Base-by-base conservation (phyloP, 2,329 filamentous ascomycete species). In the Fusarium clavum region DNA sequence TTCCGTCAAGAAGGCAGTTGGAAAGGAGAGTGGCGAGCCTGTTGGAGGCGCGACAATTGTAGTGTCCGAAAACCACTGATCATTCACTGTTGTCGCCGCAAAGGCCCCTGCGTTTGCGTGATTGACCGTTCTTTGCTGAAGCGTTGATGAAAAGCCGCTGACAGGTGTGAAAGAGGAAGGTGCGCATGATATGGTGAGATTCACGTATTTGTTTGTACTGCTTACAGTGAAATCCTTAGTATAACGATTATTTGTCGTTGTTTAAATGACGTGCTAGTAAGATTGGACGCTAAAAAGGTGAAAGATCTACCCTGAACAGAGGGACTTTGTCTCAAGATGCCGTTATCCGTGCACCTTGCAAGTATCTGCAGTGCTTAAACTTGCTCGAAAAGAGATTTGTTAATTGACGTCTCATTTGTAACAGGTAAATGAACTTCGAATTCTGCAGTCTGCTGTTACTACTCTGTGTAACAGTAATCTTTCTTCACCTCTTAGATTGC, bases 391-490 rank as follows among this genome's bases (percentile, higher is more conserved):
- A 16, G 16, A 10, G 5, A 16, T 10, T 16, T 18, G 18, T 18
- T 18, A 10, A 2, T 18, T 38, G 16, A 6, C 32, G 5, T 18
- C 34, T 38, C 1, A n/a, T 38, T 11, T 11, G 0, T 38, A 5
- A 38, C 5, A 11, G 0, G 6, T 11, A 11, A 38, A 10, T 18
- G 16, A 34, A 18, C 13, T 34, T 34, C 5, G 8, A 2, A 9
- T 3, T 5, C 2, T 18, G 16, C 9, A 18, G 32, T 18, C 8
- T 34, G 8, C 9, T 5, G 32, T 2, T 11, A 0, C 27, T 2
- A 12, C 10, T 29, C 10, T 29, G 27, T 29, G 27, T 12, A 29
- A 29, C 4, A 5, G 1, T 12, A 11, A 29, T 29, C 4, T 29
- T 27, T 1, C 4, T 5, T 5, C 4, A 29, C 29, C 12, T 12